Conservation (phyloP, 805 yeast genomes). For the Lipomyces yamadae region DNA sequence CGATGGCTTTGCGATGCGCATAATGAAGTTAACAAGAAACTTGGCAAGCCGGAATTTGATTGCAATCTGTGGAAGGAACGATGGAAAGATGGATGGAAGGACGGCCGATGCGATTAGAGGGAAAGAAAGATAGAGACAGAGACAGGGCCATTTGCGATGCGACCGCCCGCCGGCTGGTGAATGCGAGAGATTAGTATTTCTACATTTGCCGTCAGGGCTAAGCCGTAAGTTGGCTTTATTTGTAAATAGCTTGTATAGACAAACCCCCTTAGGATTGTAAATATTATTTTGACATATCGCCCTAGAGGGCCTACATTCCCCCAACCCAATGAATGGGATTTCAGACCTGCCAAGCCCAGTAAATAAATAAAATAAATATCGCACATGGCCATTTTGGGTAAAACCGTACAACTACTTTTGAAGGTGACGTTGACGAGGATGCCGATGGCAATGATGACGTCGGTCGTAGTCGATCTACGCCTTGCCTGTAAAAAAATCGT, state of each 20-base stretch:
- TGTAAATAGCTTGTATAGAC: background rate
- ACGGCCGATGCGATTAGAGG: constrained; percentile 54
- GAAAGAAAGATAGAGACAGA: background rate
- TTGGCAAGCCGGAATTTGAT: constrained; percentile 85
- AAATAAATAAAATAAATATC: too few species aligned
- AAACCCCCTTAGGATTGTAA: background rate
- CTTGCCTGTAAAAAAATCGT: too few species aligned
- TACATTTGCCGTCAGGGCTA: background rate
- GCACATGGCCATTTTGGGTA: too few species aligned
- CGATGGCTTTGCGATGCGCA: constrained; percentile 95
- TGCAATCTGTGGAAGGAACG: constrained; percentile 90
- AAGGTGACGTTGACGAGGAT: too few species aligned
- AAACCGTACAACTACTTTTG: too few species aligned
- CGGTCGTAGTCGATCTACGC: too few species aligned
- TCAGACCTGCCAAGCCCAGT: too few species aligned
- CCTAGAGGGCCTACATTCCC: background rate
- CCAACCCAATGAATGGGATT: too few species aligned
- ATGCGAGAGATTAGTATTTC: background rate
- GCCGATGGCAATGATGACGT: too few species aligned
- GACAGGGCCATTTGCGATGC: too few species aligned
- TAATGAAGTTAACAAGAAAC: constrained; percentile 83
- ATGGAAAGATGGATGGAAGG: constrained; percentile 95
- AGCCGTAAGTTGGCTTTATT: background rate
- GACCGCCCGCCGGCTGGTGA: too few species aligned
- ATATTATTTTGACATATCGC: background rate